phyloP scores from a whole-genome alignment of 371 early-diverging fungal species.

The Fennellomyces sp. region DNA sequence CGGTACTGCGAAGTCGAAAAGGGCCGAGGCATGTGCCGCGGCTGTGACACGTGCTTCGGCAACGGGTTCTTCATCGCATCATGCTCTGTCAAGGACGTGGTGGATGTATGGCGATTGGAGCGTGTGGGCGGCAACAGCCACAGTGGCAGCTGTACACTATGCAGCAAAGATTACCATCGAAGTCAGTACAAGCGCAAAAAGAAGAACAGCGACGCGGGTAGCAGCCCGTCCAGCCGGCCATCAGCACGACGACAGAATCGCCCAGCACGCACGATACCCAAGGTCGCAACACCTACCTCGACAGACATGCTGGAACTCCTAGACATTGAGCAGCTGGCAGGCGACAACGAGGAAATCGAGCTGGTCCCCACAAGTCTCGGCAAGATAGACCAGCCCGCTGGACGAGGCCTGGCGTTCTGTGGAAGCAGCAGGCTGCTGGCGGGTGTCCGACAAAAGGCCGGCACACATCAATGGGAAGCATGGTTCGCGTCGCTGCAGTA shows the following conservation, averaged over 20 bases:
- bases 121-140: slow-evolving; percentile 14
- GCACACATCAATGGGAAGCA: slow-evolving; percentile 26
- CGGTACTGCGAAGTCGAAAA: slow-evolving; percentile 31
- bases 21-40: slow-evolving; percentile 24
- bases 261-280: neutral
- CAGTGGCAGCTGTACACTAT: slow-evolving; percentile 23
- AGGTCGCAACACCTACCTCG: neutral
- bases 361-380: slow-evolving; percentile 29
- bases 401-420: slow-evolving; percentile 34
- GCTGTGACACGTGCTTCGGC: slow-evolving; percentile 33
- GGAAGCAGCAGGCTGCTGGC: slow-evolving; percentile 35
- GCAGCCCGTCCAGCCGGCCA: neutral
- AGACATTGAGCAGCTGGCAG: slow-evolving; percentile 39
- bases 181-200: slow-evolving; percentile 15
- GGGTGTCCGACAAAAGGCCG: slow-evolving; percentile 28
- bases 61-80: slow-evolving; percentile 44
- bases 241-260: neutral
- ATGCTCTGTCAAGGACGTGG: slow-evolving; percentile 27
- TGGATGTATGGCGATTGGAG: slow-evolving; percentile 38
- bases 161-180: slow-evolving; percentile 32
- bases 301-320: slow-evolving; percentile 4
- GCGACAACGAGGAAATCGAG: slow-evolving; percentile 18
- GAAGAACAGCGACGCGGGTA: neutral
- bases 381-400: slow-evolving; percentile 27
- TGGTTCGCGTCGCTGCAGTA: slow-evolving; percentile 42